Percentiles rank a stretch among this genome's conserved stretches.
Conservation (phyloP, 164 flowering plant genomes). For the Dillenia suffruticosa region DNA sequence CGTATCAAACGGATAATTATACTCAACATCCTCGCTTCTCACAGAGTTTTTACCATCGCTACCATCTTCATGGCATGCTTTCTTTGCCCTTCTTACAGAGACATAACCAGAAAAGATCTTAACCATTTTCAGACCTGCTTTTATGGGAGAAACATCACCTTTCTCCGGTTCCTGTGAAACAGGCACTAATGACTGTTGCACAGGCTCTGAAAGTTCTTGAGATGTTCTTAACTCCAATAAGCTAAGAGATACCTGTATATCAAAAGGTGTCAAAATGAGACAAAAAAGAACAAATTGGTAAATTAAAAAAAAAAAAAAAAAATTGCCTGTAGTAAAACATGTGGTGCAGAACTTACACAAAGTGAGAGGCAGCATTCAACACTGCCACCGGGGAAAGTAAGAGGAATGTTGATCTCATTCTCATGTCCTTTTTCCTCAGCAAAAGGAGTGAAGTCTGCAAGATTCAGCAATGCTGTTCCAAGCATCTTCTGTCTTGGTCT, state of each 20-base stretch:
- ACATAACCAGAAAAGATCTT: constrained; percentile 79
- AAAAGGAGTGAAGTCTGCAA: constrained; percentile 67
- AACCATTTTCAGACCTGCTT: constrained; percentile 92
- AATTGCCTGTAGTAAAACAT: no score
- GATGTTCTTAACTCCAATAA: constrained; percentile 60
- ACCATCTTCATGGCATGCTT: constrained; percentile 66
- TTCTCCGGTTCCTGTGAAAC: constrained; percentile 57
- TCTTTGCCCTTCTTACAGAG: constrained; percentile 69
- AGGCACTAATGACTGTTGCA: constrained; percentile 50
- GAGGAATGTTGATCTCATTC: constrained; percentile 32
- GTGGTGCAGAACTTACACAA: constrained; percentile 29
- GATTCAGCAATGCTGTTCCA: constrained; percentile 72
- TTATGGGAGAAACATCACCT: constrained; percentile 89
- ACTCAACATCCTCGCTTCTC: constrained; percentile 79
- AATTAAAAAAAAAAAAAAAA: no score
- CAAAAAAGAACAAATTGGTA: not conserved
- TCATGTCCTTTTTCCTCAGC: constrained; percentile 55
- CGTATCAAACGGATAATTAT: constrained; percentile 66
- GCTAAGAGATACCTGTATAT: constrained; percentile 54
- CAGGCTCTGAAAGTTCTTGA: constrained; percentile 45
- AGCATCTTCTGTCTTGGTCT: constrained; percentile 56
- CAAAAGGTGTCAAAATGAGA: constrained; percentile 5
- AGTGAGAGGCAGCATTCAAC: constrained; percentile 52
- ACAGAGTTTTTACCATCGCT: constrained; percentile 75
- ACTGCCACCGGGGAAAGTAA: constrained; percentile 26